Conservation (phyloP, 2,329 filamentous ascomycete species). For the Truncatella angustata region DNA sequence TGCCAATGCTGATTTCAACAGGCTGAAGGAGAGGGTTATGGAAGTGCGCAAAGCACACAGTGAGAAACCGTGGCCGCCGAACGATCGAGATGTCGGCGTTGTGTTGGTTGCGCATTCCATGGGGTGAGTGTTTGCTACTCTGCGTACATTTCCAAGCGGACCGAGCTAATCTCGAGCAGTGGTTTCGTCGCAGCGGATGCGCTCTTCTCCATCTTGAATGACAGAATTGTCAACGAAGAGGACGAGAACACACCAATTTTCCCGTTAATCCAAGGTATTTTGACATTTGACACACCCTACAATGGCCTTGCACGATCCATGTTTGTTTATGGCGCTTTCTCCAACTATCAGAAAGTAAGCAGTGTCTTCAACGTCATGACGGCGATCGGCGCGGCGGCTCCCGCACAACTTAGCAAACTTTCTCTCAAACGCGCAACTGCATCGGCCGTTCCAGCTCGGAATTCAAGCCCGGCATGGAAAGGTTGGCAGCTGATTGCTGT, state of each 20-base stretch:
- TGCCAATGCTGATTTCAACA: too few relatives aligned
- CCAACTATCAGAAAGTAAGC: slow-evolving; percentile 57
- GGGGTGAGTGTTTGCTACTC: too few relatives aligned
- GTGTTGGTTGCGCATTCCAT: slow-evolving; percentile 82
- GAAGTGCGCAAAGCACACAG: slow-evolving; percentile 70
- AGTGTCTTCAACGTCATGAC: slow-evolving; percentile 58
- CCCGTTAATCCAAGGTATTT: slow-evolving; percentile 74
- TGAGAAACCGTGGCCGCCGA: slow-evolving; percentile 71
- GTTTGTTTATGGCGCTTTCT: slow-evolving; percentile 61
- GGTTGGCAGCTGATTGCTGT: slow-evolving; percentile 67
- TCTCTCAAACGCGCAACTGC: slow-evolving; percentile 25
- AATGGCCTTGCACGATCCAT: slow-evolving; percentile 61
- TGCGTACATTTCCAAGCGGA: too few relatives aligned
- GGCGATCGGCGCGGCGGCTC: slow-evolving; percentile 47
- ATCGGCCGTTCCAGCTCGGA: slow-evolving; percentile 17
- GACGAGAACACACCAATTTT: slow-evolving; percentile 56
- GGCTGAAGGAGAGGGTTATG: slow-evolving; percentile 79
- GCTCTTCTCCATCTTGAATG: slow-evolving; percentile 69
- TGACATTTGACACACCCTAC: slow-evolving; percentile 85
- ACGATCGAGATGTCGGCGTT: slow-evolving; percentile 77
- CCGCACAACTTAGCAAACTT: slow-evolving; percentile 39
- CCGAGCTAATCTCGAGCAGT: slow-evolving; percentile 45
- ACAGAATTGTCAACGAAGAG: slow-evolving; percentile 46
- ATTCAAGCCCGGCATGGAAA: slow-evolving; percentile 44
- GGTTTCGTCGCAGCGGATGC: slow-evolving; percentile 84